These are phyloP conservation scores for Periconia digitata DNA, from an alignment of 2,329 filamentous ascomycete species.

Conservation along the genomic window DNA sequence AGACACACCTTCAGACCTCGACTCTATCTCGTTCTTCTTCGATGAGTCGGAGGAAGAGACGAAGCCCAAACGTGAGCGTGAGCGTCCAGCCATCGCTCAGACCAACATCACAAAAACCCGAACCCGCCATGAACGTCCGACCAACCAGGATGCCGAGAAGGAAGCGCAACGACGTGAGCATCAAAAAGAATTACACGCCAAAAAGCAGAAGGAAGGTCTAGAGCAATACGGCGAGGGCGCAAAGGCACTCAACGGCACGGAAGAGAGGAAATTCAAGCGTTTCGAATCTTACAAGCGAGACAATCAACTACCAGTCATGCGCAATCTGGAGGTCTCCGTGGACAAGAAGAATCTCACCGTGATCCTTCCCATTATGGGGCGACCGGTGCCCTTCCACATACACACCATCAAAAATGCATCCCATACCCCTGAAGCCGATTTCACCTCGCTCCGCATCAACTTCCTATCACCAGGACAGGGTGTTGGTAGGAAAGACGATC, in stretches of 20 bases:
- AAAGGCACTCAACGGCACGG: conserved; percentile 81
- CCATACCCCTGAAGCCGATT: conserved; percentile 94
- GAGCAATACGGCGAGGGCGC: conserved; percentile 84
- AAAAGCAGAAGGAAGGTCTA: conserved; percentile 88
- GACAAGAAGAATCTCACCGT: conserved; percentile 89
- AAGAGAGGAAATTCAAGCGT: conserved; percentile 97
- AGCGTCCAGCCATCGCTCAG: conserved; percentile 82
- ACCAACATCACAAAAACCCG: conserved; percentile 96
- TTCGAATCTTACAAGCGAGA: conserved; percentile 99
- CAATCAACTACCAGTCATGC: conserved; percentile 81
- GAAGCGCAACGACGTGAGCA: conserved; percentile 86
- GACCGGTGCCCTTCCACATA: conserved; percentile 97
- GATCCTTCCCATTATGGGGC: conserved; percentile 93
- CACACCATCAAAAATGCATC: conserved; percentile 98
- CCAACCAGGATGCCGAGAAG: conserved; percentile 84
- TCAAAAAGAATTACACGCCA: conserved; percentile 83
- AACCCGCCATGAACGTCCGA: conserved; percentile 84
- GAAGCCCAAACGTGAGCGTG: conserved; percentile 86
- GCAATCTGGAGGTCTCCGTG: conserved; percentile 84
- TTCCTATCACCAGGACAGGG: conserved; percentile 96
- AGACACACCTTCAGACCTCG: conserved; percentile 86
- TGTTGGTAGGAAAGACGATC: conserved; percentile 94
- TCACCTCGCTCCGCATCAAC: conserved; percentile 92
- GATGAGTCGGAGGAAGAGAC: conserved; percentile 88
- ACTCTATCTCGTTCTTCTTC: conserved; percentile 97